These are phyloP conservation scores for Botrytis cinerea DNA, from an alignment of 2,329 filamentous ascomycete species.

Conservation along the genomic window DNA sequence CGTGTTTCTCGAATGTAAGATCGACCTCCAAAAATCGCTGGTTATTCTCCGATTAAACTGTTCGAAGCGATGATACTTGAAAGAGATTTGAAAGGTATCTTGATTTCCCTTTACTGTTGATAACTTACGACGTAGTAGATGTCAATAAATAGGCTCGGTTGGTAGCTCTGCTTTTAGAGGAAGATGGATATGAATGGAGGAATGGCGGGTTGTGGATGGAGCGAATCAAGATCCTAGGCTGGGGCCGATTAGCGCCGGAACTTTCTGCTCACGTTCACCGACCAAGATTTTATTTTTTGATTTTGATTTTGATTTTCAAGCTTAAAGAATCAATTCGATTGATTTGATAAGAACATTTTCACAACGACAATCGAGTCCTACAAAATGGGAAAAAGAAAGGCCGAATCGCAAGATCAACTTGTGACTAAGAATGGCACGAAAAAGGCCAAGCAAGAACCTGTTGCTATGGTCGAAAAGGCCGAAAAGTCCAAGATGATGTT, in stretches of 20 bases:
- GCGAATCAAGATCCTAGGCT: constrained; percentile 3
- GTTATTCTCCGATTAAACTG: not conserved
- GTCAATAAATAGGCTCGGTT: constrained; percentile 6
- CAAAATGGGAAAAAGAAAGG: constrained; percentile 42
- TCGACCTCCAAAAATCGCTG: constrained; percentile 11
- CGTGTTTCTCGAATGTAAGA: not conserved
- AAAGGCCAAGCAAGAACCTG: constrained; percentile 37
- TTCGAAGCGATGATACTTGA: not conserved
- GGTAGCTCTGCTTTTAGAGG: constrained; percentile 22
- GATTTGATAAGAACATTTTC: not conserved
- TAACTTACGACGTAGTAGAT: constrained; percentile 12
- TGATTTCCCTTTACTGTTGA: not conserved
- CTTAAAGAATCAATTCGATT: not conserved
- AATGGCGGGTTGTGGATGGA: constrained; percentile 12
- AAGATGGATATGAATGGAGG: constrained; percentile 21
- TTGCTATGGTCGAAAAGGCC: not conserved
- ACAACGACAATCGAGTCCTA: constrained; percentile 9
- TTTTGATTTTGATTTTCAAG: constrained; percentile 20
- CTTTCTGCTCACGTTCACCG: not conserved
- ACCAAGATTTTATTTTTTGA: constrained; percentile 23
- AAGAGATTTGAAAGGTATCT: not conserved
- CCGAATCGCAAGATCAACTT: constrained; percentile 34
- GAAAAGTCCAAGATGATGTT: constrained; percentile 44
- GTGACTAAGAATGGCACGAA: constrained; percentile 32
- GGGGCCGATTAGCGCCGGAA: constrained; percentile 17